These are phyloP conservation scores for Voacanga thouarsii DNA, from an alignment of 257 asterid species.

Conservation along the genomic window DNA sequence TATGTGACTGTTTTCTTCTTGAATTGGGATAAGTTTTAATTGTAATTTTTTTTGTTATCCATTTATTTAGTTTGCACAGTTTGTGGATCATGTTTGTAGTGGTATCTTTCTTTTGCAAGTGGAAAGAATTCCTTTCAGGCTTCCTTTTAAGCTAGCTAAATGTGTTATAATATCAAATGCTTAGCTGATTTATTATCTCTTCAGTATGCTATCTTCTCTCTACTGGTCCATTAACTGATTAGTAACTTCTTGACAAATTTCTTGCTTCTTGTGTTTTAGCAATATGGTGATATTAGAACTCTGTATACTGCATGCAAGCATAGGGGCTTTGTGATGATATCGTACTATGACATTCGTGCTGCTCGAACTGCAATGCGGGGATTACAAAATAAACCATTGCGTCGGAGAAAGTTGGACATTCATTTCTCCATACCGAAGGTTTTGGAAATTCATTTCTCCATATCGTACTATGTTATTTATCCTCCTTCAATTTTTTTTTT, in stretches of 20 bases:
- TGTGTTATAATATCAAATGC: neutral
- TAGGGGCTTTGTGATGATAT: conserved; percentile 81
- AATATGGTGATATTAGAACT: conserved; percentile 64
- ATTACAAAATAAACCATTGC: conserved; percentile 58
- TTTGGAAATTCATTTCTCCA: neutral
- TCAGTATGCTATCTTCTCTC: neutral
- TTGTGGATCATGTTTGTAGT: neutral
- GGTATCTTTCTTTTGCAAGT: neutral
- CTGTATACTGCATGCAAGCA: conserved; percentile 70
- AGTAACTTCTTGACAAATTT: neutral
- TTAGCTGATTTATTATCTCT: neutral
- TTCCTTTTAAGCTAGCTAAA: conserved; percentile 6
- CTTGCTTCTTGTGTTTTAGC: conserved; percentile 35
- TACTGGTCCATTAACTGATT: neutral
- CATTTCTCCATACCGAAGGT: conserved; percentile 88
- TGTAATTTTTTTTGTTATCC: neutral
- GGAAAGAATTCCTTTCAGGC: neutral
- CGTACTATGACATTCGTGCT: conserved; percentile 74
- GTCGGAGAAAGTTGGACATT: conserved; percentile 67
- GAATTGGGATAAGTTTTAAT: neutral
- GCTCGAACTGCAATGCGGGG: conserved; percentile 66
- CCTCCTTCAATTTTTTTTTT: conserved; percentile 3
- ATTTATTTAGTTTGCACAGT: neutral
- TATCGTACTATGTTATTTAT: neutral
- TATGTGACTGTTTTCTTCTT: neutral